Evolutionary conservation across 305 asterid genomes (phyloP).

Genomic region (Rubia tinctorum): DNA sequence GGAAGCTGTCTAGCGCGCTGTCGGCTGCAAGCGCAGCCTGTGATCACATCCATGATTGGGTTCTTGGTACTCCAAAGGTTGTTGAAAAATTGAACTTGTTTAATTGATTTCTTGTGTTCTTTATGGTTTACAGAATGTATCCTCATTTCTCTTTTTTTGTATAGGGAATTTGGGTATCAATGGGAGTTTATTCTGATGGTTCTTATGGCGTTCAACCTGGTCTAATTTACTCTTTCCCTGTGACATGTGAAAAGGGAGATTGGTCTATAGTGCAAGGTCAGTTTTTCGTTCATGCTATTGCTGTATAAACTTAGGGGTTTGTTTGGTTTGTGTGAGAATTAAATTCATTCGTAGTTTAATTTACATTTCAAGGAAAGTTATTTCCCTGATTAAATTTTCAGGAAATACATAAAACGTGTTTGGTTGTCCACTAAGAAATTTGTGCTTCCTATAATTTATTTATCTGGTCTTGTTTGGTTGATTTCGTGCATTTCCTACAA

Average conservation of each 20-base stretch:
- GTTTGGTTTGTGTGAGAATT: no score
- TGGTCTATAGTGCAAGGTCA: conserved; percentile 88
- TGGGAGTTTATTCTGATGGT: conserved; percentile 91
- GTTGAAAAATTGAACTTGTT: neutral
- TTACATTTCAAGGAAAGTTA: no score
- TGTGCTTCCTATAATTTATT: no score
- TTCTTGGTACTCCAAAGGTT: conserved; percentile 89
- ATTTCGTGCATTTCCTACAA: no score
- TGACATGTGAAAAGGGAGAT: conserved; percentile 72
- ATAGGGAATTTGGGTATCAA: conserved; percentile 86
- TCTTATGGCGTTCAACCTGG: conserved; percentile 75
- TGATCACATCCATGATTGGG: conserved; percentile 87
- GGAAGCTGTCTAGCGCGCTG: conserved; percentile 78
- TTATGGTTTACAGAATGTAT: no score
- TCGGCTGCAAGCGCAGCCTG: conserved; percentile 91
- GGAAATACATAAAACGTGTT: no score
- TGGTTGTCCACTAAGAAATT: no score
- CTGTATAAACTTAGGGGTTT: neutral
- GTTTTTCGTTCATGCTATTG: neutral
- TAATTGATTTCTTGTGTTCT: neutral
- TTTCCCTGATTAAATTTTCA: no score
- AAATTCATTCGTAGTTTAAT: no score
- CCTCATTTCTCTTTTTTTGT: neutral
- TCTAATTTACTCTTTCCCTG: conserved; percentile 82
- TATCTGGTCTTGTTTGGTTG: no score